Percentiles rank a stretch among this genome's conserved stretches.
These are phyloP conservation scores for Diversispora epigaea DNA, from an alignment of 192 early-diverging fungal genomes.

Conservation along the genomic window DNA sequence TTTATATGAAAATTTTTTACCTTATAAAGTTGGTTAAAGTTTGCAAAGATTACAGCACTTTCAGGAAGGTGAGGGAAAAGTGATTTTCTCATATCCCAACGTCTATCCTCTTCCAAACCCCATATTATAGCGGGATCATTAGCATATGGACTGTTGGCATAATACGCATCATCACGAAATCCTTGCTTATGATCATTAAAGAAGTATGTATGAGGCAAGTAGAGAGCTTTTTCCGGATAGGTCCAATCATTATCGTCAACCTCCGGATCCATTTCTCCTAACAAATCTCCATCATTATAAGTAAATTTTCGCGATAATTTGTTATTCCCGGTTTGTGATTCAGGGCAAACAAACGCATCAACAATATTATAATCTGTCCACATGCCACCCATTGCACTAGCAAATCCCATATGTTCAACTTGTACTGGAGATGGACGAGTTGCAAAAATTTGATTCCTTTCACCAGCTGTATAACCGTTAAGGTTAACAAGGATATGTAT, in stretches of 20 bases:
- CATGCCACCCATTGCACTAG: slow-evolving; percentile 83
- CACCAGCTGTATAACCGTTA: slow-evolving; percentile 97
- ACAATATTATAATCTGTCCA: slow-evolving; percentile 85
- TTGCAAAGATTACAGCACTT: slow-evolving; percentile 89
- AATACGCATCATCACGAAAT: slow-evolving; percentile 78
- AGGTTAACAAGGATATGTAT: slow-evolving; percentile 91
- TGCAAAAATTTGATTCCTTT: slow-evolving; percentile 91
- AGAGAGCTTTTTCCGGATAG: slow-evolving; percentile 86
- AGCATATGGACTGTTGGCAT: slow-evolving; percentile 36
- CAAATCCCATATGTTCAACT: slow-evolving; percentile 91
- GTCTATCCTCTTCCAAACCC: slow-evolving; percentile 73
- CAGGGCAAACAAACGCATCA: slow-evolving; percentile 73
- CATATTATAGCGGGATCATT: slow-evolving; percentile 55
- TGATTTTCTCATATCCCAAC: slow-evolving; percentile 83
- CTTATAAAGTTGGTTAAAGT: slow-evolving; percentile 97
- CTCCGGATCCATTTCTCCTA: slow-evolving; percentile 54
- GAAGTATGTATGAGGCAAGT: slow-evolving; percentile 92
- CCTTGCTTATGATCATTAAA: slow-evolving; percentile 93
- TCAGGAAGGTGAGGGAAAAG: slow-evolving; percentile 81
- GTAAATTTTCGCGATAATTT: background rate
- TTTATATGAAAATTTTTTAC: slow-evolving; percentile 33
- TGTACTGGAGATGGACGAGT: slow-evolving; percentile 87
- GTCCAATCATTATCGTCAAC: slow-evolving; percentile 61
- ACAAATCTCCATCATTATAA: slow-evolving; percentile 5
- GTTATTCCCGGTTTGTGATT: slow-evolving; percentile 36